Base-by-base conservation (phyloP, 2,329 filamentous ascomycete species). In the Ceratocystis huliohia region DNA sequence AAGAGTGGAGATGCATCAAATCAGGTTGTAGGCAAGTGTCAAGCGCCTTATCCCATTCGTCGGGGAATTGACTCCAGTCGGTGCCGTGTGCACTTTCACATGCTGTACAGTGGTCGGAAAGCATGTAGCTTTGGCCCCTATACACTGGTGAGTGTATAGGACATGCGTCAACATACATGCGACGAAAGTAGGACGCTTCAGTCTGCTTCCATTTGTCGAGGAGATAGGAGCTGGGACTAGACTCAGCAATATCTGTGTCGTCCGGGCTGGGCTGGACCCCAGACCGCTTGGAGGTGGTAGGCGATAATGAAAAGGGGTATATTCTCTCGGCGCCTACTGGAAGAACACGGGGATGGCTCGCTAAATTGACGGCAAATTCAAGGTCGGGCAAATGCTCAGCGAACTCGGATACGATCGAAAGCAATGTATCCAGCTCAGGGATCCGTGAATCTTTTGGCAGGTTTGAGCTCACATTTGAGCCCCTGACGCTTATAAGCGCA, bases 281-380 rank as follows among this genome's bases (percentile, higher is more conserved):
- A 25, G 22, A n/a, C 8, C 56, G 28, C n/a, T 59, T 59, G 8
- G 28, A 15, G 17, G n/a, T 15, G 2, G 53, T 33, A 5, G 65
- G 45, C 10, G 62, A 62, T 8, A 37, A 20, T 25, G 56, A 20
- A 33, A 20, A 33, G 25, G 28, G 15, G n/a, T 59, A 37, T 6
- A 65, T 28, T 13, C 56, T 44, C 28, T 67, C 63, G 1, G 46
- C 33, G 5, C 64, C 66, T 50, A 45, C 45, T 3, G 66, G 66
- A 7, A 91, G 79, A 1, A 92, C 83, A 48, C 88, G 81, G 1
- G 89, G 88, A 70, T 89, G 84, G 67, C 91, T 87, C 70, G 88
- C 83, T 22, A 89, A 79, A 72, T 96, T 96, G 76, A 96, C 88
- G 0, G 89, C 88, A 22, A 96, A 76, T 69, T 91, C 84, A 88